Conservation (phyloP, 345 rosid species). For the Nephelium lappaceum region DNA sequence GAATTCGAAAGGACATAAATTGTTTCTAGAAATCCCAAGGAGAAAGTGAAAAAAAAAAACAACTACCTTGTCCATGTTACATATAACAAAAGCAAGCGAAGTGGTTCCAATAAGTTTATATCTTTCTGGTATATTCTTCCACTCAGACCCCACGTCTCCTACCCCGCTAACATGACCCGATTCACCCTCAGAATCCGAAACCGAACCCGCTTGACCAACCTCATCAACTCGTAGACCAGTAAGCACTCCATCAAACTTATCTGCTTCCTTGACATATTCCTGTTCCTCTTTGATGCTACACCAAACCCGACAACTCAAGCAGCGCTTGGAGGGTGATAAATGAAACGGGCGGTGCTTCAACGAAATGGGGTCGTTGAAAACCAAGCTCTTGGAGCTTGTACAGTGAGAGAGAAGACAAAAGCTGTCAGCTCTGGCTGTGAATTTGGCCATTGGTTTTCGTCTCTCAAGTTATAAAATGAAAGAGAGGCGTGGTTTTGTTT, state of each 20-base stretch:
- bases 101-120: conserved; percentile 85
- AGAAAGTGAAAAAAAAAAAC: conserved; percentile 3
- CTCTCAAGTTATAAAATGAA: not conserved
- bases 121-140: conserved; percentile 72
- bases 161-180: conserved; percentile 11
- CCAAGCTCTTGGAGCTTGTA: conserved; percentile 36
- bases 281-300: conserved; percentile 64
- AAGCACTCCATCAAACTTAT: conserved; percentile 30
- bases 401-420: conserved; percentile 41
- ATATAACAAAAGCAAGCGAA: conserved; percentile 88
- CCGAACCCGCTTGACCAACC: conserved; percentile 26
- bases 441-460: conserved; percentile 51
- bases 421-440: conserved; percentile 42
- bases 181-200: conserved; percentile 26
- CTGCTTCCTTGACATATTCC: conserved; percentile 42
- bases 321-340: conserved; percentile 17
- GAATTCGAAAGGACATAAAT: not conserved
- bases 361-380: conserved; percentile 27
- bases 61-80: conserved; percentile 92
- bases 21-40: conserved; percentile 10
- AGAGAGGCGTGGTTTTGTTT: not conserved
- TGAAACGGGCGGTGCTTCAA: conserved; percentile 20
- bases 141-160: conserved; percentile 48
- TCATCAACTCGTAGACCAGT: conserved; percentile 38
- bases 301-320: conserved; percentile 45